Conservation (phyloP, 805 yeast species). For the Starmerella asiatica region DNA sequence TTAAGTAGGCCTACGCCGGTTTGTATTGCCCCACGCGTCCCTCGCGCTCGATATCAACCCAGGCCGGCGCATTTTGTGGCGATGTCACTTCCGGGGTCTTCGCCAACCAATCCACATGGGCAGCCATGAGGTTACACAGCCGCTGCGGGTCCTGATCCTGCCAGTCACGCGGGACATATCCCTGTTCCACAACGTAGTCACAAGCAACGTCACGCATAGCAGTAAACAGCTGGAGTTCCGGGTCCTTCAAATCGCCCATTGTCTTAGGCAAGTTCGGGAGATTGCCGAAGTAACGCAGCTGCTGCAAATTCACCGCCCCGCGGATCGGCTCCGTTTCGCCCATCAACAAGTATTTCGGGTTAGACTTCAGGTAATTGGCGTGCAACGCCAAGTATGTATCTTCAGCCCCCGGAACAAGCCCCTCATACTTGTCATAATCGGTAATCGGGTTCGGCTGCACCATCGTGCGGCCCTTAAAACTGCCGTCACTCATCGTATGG, state of each 20-base stretch:
- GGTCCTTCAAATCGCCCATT: constrained; percentile 10
- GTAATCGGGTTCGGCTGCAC: constrained; percentile 58
- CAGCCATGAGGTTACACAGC: constrained; percentile 11
- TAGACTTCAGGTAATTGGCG: constrained; percentile 19
- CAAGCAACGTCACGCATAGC: constrained; percentile 15
- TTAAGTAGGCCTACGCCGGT: too few relatives aligned
- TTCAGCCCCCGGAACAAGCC: neutral
- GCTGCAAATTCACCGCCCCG: constrained; percentile 13
- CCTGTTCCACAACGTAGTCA: constrained; percentile 16
- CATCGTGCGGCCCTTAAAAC: constrained; percentile 33
- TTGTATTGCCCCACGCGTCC: too few relatives aligned
- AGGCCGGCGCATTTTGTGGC: constrained; percentile 1
- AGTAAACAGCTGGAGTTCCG: constrained; percentile 15
- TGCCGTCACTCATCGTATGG: constrained; percentile 5
- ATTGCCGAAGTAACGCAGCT: constrained; percentile 17
- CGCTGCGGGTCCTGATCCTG: constrained; percentile 12
- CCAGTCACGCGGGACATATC: constrained; percentile 15
- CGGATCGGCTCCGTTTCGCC: constrained; percentile 11
- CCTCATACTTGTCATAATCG: constrained; percentile 32
- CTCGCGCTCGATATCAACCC: constrained; percentile 6
- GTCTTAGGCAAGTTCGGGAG: constrained; percentile 7
- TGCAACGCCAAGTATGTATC: constrained; percentile 16
- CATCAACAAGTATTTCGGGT: constrained; percentile 15
- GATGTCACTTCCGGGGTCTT: constrained; percentile 8
- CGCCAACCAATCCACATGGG: constrained; percentile 18